Evolutionary conservation across 208 protist genomes (phyloP).

Genomic region (Sergeia podlipaevii): DNA sequence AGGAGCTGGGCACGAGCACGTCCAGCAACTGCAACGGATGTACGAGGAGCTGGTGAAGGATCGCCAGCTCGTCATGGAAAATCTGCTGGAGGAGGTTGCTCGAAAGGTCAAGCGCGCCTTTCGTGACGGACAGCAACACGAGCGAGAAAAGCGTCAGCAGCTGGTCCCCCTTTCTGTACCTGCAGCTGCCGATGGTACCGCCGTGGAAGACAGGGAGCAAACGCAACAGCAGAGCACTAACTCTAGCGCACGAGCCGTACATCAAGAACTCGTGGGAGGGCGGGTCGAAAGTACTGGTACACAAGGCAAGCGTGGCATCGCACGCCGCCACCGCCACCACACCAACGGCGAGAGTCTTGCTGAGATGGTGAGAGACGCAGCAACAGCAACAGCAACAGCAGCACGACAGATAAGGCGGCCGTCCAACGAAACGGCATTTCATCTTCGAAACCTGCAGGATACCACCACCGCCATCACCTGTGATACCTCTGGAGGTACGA

Average conservation of each 20-base stretch:
- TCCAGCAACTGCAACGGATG: constrained; percentile 53
- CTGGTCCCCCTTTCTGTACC: not conserved
- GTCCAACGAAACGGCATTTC: no score
- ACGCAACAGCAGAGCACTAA: not conserved
- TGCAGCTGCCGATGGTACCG: no score
- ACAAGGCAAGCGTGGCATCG: not conserved
- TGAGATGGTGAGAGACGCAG: no score
- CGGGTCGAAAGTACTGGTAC: not conserved
- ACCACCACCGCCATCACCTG: no score
- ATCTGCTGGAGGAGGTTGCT: constrained; percentile 68
- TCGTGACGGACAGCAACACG: constrained; percentile 57
- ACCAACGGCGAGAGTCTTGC: no score
- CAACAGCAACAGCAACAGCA: no score
- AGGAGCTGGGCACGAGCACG: constrained; percentile 52
- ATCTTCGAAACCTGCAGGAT: no score
- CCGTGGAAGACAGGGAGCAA: no score
- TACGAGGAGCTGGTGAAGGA: constrained; percentile 76
- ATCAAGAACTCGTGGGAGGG: not conserved
- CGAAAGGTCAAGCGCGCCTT: constrained; percentile 70
- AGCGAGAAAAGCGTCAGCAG: constrained; percentile 20
- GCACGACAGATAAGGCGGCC: no score
- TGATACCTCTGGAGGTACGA: no score
- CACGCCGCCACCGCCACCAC: not conserved
- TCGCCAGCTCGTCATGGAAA: constrained; percentile 51
- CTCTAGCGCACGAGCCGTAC: not conserved